Base-by-base conservation (phyloP, 2,329 filamentous ascomycete species). In the Apiospora marii region DNA sequence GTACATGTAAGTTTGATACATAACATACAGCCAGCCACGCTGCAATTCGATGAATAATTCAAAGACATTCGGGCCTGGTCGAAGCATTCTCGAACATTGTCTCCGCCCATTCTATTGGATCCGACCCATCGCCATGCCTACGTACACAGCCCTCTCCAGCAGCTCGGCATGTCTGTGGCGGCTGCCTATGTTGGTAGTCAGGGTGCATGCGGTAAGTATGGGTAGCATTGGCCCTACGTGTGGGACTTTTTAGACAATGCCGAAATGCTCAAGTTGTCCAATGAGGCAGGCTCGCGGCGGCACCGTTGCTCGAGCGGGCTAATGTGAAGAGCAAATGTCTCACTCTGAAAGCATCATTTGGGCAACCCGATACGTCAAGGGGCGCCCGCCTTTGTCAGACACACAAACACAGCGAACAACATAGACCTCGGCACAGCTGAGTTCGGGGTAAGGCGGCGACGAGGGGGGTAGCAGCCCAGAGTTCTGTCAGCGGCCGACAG, bases 401-500 rank as follows among this genome's bases (percentile, higher is more conserved):
- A 64, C 34, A 64, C 58, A 64, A 19, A 41, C 58, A 64, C 34
- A 64, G 13, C 19, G n/a, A n/a, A 37, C 53, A 41, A n/a, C 41
- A 37, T 24, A 13, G 58, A 24, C 58, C 58, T 64, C 58, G 34
- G 58, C 58, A 64, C 30, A 64, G 58, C 58, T 64, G 58, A 64
- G 22, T 22, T n/a, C 19, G 34, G 34, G 58, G 14, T 41, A 41
- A 41, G 58, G 58, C 58, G 10, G n/a, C 34, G 7, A 61, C 27
- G 30, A 61, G 37, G 30, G 37, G 53, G 51, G 24, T 53, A 53
- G 30, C 51, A 53, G 16, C 13, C 51, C 13, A 53, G 27, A 58
- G 12, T 34, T 14, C 53, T 24, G 14, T 58, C 30, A 30, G 30
- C 34, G 34, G 58, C 58, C 58, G 58, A 64, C 58, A 64, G 58